Evolutionary conservation across 805 yeast genomes (phyloP).

Genomic region (Huiozyma sinensis): DNA sequence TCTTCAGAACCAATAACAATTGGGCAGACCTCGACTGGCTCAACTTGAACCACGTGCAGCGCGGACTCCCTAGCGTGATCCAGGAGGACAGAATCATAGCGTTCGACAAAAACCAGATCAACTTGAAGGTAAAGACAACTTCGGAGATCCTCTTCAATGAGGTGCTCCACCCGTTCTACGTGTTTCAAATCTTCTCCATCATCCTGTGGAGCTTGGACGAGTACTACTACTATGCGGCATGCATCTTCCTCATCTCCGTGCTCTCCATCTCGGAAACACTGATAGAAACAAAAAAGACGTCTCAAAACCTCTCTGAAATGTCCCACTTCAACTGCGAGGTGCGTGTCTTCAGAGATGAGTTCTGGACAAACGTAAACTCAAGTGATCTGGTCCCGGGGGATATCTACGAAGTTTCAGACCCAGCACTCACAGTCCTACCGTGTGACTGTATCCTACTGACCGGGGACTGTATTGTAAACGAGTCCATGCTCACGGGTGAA

Average conservation of each 20-base stretch:
- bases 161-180: conserved; percentile 87
- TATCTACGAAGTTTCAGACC: conserved; percentile 83
- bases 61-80: conserved; percentile 59
- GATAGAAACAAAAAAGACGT: conserved; percentile 72
- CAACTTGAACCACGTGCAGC: conserved; percentile 38
- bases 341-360: conserved; percentile 84
- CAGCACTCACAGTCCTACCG: conserved; percentile 62
- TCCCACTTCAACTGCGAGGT: conserved; percentile 70
- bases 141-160: conserved; percentile 67
- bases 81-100: conserved; percentile 61
- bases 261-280: conserved; percentile 71
- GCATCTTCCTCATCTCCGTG: conserved; percentile 80
- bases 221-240: conserved; percentile 86
- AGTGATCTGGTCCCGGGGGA: conserved; percentile 91
- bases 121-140: conserved; percentile 62
- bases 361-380: conserved; percentile 76
- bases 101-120: conserved; percentile 69
- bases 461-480: conserved; percentile 95
- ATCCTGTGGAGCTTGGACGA: conserved; percentile 86
- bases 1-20: conserved; percentile 69
- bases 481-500: conserved; percentile 96
- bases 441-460: conserved; percentile 80
- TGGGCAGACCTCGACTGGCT: conserved; percentile 85
- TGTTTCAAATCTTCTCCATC: conserved; percentile 89
- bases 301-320: conserved; percentile 60